Conservation (phyloP, 805 yeast species). For the Starmerella cellae region DNA sequence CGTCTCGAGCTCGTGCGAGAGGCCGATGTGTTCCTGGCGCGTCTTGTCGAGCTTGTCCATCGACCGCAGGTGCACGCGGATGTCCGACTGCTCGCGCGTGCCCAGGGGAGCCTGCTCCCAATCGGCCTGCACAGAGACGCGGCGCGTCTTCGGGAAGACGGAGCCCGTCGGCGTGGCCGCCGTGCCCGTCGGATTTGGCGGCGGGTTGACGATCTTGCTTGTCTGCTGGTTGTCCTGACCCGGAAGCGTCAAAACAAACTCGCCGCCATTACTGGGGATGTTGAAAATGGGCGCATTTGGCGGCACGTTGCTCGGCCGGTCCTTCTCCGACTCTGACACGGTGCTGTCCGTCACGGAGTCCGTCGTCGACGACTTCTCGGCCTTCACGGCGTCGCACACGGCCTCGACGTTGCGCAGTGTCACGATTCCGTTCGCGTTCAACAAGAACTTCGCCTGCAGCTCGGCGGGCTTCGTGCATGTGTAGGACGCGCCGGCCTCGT, state of each 20-base stretch:
- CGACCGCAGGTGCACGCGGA: slow-evolving; percentile 37
- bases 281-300: not conserved
- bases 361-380: slow-evolving; percentile 10
- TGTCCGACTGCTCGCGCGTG: slow-evolving; percentile 34
- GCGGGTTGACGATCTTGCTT: not conserved
- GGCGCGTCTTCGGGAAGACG: slow-evolving; percentile 19
- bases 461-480: slow-evolving; percentile 13
- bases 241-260: slow-evolving; percentile 5
- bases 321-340: slow-evolving; percentile 1
- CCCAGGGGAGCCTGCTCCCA: slow-evolving; percentile 39
- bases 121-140: slow-evolving; percentile 19
- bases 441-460: slow-evolving; percentile 14
- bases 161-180: not conserved
- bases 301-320: slow-evolving; percentile 11
- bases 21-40: slow-evolving; percentile 41
- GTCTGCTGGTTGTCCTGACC: not conserved
- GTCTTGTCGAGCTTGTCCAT: slow-evolving; percentile 45
- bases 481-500: slow-evolving; percentile 19
- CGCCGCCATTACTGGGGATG: slow-evolving; percentile 3
- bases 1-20: slow-evolving; percentile 58
- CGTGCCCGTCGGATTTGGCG: not conserved
- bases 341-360: not conserved
- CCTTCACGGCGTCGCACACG: slow-evolving; percentile 15
- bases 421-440: slow-evolving; percentile 17
- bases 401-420: slow-evolving; percentile 15